A percentile compares a stretch with the other conserved stretches of the same genome.
Evolutionary conservation across 2,329 filamentous ascomycete genomes (phyloP).

Genomic region (Lachnellula cervina): DNA sequence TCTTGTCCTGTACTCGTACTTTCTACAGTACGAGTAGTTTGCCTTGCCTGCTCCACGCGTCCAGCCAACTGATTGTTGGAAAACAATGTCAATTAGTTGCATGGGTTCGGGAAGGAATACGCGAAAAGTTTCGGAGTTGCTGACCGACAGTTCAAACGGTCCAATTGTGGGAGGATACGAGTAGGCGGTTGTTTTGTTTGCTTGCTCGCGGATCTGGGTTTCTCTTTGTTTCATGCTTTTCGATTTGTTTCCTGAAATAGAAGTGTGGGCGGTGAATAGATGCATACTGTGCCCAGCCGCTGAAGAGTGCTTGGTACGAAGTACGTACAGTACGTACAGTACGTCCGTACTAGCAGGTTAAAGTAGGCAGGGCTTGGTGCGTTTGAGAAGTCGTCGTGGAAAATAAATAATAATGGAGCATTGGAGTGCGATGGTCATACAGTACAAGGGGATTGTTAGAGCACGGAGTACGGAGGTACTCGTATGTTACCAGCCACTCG

Average conservation of each 20-base stretch:
- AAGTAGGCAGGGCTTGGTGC: neutral
- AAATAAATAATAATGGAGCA: neutral
- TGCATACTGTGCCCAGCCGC: neutral
- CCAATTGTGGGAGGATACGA: constrained; percentile 3
- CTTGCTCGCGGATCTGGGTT: constrained; percentile 9
- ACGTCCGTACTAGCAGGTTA: no score
- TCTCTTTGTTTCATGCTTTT: neutral
- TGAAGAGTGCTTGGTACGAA: neutral
- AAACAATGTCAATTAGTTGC: constrained; percentile 4
- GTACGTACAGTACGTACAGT: no score
- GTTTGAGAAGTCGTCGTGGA: constrained; percentile 1
- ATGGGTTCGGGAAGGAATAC: constrained; percentile 9
- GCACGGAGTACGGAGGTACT: no score
- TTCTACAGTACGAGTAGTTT: neutral
- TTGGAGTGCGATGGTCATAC: no score
- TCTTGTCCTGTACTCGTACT: neutral
- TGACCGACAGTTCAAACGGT: constrained; percentile 13
- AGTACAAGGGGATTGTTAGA: constrained; percentile 1
- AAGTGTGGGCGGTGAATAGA: constrained; percentile 13
- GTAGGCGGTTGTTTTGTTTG: neutral
- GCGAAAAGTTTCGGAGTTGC: neutral
- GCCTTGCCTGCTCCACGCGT: neutral
- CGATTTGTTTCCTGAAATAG: constrained; percentile 3
- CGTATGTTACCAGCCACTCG: constrained; percentile 18
- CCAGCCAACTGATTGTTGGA: constrained; percentile 1